phyloP scores from a whole-genome alignment of 2,329 filamentous ascomycete species.

The Albifimbria verrucaria region DNA sequence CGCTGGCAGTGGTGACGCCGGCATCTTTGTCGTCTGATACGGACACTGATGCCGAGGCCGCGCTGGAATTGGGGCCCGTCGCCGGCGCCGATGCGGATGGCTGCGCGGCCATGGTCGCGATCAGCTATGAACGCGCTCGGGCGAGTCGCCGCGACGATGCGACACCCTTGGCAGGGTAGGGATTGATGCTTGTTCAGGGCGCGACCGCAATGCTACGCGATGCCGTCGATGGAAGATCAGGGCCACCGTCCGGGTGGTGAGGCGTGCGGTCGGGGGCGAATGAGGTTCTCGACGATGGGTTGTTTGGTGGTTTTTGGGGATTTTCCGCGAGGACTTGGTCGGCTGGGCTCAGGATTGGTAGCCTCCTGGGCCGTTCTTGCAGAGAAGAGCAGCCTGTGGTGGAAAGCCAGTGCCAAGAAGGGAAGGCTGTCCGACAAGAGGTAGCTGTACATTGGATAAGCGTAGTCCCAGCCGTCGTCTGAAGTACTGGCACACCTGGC shows the following conservation, averaged over 20 bases:
- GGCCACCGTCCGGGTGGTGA: too few relatives aligned
- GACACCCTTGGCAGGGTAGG: constrained; percentile 21
- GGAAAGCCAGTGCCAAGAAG: constrained; percentile 4
- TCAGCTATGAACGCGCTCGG: constrained; percentile 23
- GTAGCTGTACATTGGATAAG: constrained; percentile 11
- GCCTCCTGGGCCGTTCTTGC: constrained; percentile 14
- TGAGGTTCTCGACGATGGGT: background rate
- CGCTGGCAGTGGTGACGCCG: constrained; percentile 13
- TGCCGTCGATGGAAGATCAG: constrained; percentile 6
- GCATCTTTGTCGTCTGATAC: constrained; percentile 25
- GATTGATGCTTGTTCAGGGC: background rate
- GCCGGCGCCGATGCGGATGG: constrained; percentile 32
- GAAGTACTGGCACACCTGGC: too few relatives aligned
- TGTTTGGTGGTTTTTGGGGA: constrained; percentile 10
- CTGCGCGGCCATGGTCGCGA: constrained; percentile 41
- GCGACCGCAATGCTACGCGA: background rate
- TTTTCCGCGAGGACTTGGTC: constrained; percentile 13
- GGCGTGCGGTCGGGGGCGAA: background rate
- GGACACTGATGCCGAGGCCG: constrained; percentile 21
- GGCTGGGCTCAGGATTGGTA: background rate
- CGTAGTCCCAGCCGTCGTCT: background rate
- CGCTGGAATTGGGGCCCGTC: constrained; percentile 28
- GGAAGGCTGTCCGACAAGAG: constrained; percentile 6
- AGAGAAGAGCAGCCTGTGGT: constrained; percentile 16
- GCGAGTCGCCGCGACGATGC: constrained; percentile 35